Base-by-base conservation (phyloP, 129 eudicot genomes). In the Tanacetum coccineum region DNA sequence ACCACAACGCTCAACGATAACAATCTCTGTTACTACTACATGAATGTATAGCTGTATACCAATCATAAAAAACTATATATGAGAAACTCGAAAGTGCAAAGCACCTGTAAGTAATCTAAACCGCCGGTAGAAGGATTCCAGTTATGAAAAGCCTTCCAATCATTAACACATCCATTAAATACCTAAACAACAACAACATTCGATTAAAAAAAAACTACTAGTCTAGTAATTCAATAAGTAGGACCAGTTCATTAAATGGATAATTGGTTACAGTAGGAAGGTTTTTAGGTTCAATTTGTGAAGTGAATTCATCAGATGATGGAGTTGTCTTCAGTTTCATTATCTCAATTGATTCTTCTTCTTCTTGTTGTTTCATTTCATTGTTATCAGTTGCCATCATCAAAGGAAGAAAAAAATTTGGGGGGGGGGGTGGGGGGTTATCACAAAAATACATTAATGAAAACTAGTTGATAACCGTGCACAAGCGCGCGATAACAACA, bases 121-220 rank as follows among this genome's bases (percentile, higher is more conserved):
- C 98, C 98, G 10, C 95, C 98, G 68, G 66, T 82, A 1, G 81
- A 68, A 7, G 90, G 86, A 68, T 86, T 84, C 98, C 98, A 88
- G 13, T 45, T 64, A 20, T 83, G 40, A 62, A 80, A 84, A 59
- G 98, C 98, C 67, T 80, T 84, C 96, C 92, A 88, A 40, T 79
- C 62, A 71, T 76, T 86, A 12, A 84, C 62, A 74, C 96, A 88
- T 64, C 95, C 92, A 68, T 9, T 78, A 28, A 93, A 86, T 2
- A 93, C 95, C 98, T 93, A 48, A 30, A 11, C 13, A 48, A 22
- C 48, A 15, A 48, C 6, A 3, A 45, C 26, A 45, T 6, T 13
- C 48, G n/a, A 71, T 32, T 15, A 8, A n/a, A 8, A 28, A 59
- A n/a, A n/a, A n/a, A n/a, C n/a, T n/a, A n/a, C n/a, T 39, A 57